These are phyloP conservation scores for Thelephora aurantiotincta DNA, from an alignment of 768 basidiomycete species.

Conservation along the genomic window DNA sequence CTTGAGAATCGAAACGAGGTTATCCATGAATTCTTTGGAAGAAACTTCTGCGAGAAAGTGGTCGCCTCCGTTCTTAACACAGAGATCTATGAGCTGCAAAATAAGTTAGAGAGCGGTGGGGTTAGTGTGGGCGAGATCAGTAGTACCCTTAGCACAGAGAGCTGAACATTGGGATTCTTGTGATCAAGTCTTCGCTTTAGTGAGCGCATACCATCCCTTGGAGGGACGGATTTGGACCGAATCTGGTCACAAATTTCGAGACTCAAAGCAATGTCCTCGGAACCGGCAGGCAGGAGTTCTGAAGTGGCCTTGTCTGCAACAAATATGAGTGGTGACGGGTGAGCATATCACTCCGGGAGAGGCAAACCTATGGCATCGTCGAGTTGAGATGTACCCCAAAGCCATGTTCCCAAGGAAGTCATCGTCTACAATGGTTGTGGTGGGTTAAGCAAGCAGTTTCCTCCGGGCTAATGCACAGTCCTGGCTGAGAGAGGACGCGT, in stretches of 20 bases:
- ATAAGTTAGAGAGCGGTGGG: slow-evolving; percentile 3
- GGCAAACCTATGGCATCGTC: slow-evolving; percentile 69
- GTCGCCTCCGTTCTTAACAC: slow-evolving; percentile 96
- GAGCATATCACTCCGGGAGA: neutral
- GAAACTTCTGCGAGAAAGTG: slow-evolving; percentile 75
- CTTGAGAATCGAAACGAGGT: slow-evolving; percentile 79
- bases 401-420: slow-evolving; percentile 46
- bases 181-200: slow-evolving; percentile 80
- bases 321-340: slow-evolving; percentile 3
- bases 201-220: slow-evolving; percentile 79
- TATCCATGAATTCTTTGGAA: slow-evolving; percentile 88
- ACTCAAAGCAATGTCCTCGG: slow-evolving; percentile 84
- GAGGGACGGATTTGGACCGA: slow-evolving; percentile 73
- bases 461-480: no score
- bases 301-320: slow-evolving; percentile 84
- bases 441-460: slow-evolving; percentile 2
- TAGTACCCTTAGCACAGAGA: slow-evolving; percentile 73
- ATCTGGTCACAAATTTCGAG: slow-evolving; percentile 97
- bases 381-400: slow-evolving; percentile 75
- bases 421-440: slow-evolving; percentile 17
- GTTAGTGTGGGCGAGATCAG: neutral
- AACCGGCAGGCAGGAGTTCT: slow-evolving; percentile 66
- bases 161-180: slow-evolving; percentile 92
- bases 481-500: no score
- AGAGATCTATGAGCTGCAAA: slow-evolving; percentile 69